A percentile compares a stretch with the other conserved stretches of the same genome.
phyloP scores from a whole-genome alignment of 768 basidiomycete genomes.

The Trichaptum fuscoviolaceum region DNA sequence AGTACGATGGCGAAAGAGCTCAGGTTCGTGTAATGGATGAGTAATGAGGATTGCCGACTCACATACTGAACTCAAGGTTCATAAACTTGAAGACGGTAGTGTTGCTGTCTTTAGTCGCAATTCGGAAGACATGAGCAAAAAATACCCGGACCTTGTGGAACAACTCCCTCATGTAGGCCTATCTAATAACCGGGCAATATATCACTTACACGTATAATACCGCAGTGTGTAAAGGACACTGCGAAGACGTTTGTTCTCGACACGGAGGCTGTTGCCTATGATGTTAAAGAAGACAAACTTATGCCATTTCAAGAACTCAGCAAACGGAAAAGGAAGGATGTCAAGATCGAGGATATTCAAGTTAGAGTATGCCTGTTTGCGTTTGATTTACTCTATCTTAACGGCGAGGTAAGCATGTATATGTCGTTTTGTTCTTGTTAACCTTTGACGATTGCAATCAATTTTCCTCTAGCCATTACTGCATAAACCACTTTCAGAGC shows the following conservation, averaged over 20 bases:
- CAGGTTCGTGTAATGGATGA: slow-evolving; percentile 46
- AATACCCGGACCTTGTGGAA: slow-evolving; percentile 97
- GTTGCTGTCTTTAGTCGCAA: slow-evolving; percentile 95
- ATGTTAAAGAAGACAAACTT: slow-evolving; percentile 73
- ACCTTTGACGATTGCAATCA: not conserved
- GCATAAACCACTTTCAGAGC: slow-evolving; percentile 64
- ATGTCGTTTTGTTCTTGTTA: not conserved
- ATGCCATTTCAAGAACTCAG: slow-evolving; percentile 99
- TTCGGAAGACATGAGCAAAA: slow-evolving; percentile 99
- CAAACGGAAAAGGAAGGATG: slow-evolving; percentile 92
- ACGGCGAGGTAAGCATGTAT: slow-evolving; percentile 78
- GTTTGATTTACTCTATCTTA: slow-evolving; percentile 93
- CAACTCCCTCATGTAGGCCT: slow-evolving; percentile 74
- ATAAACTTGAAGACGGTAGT: slow-evolving; percentile 73
- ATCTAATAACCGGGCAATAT: not conserved
- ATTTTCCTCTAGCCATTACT: slow-evolving; percentile 62
- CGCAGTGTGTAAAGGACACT: slow-evolving; percentile 76
- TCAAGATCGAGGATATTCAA: slow-evolving; percentile 96
- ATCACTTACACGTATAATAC: slow-evolving; percentile 7
- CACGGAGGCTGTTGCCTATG: slow-evolving; percentile 95
- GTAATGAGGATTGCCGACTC: not conserved
- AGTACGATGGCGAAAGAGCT: slow-evolving; percentile 98
- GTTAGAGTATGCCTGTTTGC: slow-evolving; percentile 95
- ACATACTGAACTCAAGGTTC: slow-evolving; percentile 47
- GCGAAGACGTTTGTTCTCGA: slow-evolving; percentile 93